Conservation (phyloP, 1,284 basidiomycete species). For the Thelephora terrestris region DNA sequence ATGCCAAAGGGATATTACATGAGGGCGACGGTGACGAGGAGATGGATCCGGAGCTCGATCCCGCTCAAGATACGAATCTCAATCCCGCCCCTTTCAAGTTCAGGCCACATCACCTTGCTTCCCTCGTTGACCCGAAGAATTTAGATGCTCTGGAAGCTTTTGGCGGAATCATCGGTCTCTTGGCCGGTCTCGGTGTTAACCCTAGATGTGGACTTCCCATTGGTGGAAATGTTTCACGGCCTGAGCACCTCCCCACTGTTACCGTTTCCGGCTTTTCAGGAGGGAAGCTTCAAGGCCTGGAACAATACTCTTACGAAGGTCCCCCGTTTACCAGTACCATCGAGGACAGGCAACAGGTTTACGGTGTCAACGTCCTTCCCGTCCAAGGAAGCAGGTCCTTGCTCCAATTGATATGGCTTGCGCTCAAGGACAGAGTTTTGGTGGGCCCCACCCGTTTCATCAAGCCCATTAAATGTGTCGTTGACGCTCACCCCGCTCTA, state of each 20-base stretch:
- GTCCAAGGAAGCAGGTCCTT: slow-evolving; percentile 71
- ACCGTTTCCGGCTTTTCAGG: too few relatives aligned
- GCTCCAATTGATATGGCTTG: slow-evolving; percentile 85
- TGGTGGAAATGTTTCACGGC: too few relatives aligned
- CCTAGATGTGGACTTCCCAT: slow-evolving; percentile 51
- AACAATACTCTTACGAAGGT: slow-evolving; percentile 20
- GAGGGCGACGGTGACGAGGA: slow-evolving; percentile 8
- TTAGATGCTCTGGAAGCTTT: slow-evolving; percentile 54
- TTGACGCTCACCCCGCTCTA: slow-evolving; percentile 20
- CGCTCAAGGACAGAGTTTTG: slow-evolving; percentile 92
- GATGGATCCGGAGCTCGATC: slow-evolving; percentile 27
- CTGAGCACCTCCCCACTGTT: too few relatives aligned
- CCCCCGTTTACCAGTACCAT: slow-evolving; percentile 45
- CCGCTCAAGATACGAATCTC: slow-evolving; percentile 49
- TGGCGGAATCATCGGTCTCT: slow-evolving; percentile 65
- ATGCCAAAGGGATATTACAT: too few relatives aligned
- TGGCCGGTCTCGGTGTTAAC: slow-evolving; percentile 71
- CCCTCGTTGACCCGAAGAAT: too few relatives aligned
- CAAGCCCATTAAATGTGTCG: neutral
- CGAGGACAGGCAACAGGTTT: slow-evolving; percentile 64
- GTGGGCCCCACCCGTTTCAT: slow-evolving; percentile 33
- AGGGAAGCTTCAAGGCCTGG: too few relatives aligned
- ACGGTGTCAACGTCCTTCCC: slow-evolving; percentile 80
- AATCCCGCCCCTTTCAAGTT: slow-evolving; percentile 66
- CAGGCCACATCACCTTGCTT: slow-evolving; percentile 71